Percentiles rank a stretch among this genome's conserved stretches.
These are phyloP conservation scores for Xylariales sp. DNA, from an alignment of 2,329 filamentous ascomycete species.

Conservation along the genomic window DNA sequence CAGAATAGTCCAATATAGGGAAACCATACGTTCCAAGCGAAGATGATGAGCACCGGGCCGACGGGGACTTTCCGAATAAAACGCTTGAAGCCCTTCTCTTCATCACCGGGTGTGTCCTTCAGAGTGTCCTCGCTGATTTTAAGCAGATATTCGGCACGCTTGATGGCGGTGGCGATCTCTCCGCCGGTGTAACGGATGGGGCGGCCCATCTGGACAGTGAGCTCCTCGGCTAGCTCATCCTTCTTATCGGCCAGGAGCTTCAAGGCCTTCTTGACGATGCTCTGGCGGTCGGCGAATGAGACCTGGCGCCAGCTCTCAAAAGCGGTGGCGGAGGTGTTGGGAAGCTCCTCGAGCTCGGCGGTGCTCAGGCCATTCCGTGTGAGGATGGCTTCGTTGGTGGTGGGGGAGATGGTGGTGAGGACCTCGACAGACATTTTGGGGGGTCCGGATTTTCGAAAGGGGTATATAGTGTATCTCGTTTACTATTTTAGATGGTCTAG, in stretches of 20 bases:
- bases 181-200: constrained; percentile 83
- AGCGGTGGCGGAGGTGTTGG: constrained; percentile 65
- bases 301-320: constrained; percentile 77
- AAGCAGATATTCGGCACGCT: constrained; percentile 79
- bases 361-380: constrained; percentile 71
- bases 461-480: too few species aligned
- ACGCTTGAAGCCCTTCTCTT: constrained; percentile 83
- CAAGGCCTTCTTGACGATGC: constrained; percentile 76
- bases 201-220: constrained; percentile 93
- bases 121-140: constrained; percentile 77
- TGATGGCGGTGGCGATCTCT: constrained; percentile 81
- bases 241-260: constrained; percentile 64
- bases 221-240: constrained; percentile 76
- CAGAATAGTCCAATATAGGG: too few species aligned
- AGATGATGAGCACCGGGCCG: constrained; percentile 83
- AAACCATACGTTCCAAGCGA: constrained; percentile 85
- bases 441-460: too few species aligned
- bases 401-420: constrained; percentile 80
- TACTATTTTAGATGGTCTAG: too few species aligned
- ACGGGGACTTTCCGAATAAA: constrained; percentile 87
- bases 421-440: constrained; percentile 59
- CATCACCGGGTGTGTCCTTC: constrained; percentile 75
- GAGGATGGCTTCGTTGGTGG: constrained; percentile 79
- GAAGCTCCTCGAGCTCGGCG: constrained; percentile 67
- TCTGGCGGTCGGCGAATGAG: constrained; percentile 68